Evolutionary conservation across 2,329 filamentous ascomycete genomes (phyloP), one percentile per base, ranked within the genome.

Genomic region (Aspergillus sp.): DNA sequence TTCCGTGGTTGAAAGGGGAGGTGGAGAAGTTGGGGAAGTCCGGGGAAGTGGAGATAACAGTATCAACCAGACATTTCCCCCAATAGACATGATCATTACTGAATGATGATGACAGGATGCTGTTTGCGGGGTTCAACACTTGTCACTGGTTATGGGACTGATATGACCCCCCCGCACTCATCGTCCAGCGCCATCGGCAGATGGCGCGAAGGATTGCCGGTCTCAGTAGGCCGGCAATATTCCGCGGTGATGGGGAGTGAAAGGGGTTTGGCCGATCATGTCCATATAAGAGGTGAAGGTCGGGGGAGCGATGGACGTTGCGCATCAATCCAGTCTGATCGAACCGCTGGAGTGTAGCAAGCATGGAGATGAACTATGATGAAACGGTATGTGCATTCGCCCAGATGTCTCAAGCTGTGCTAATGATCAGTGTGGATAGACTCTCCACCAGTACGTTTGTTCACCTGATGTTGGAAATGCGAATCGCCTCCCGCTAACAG

Each of bases 361-460:
- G 16, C 16, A 79, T 79, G 76, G 75, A 78, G 71, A 77, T 77
- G 72, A 77, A 77, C 57, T 73, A 76, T 56, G 71, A 76, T 69
- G 72, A 73, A 57, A 59, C 61, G 50, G 73, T 71, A 59, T 52
- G 69, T 63, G 7, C 11, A 23, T 38, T 10, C 5, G 14, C 14
- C 14, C 11, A 38, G 17, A 9, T 36, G 34, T 2, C 9, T 6
- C 17, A 3, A 21, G 40, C 47, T 17, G 4, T 34, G 9, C 36
- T 50, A 20, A 53, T 29, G 48, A 42, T 48, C 41, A 45, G 4
- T 10, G 16, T 45, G 13, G 16, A 19, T 52, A 68, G 60, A 56
- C 57, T 32, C 59, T 65, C 34, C 58, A 54, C 50, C 61, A 58
- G 63, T 67, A 55, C n/a, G n/a, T n/a, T n/a, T n/a, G n/a, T n/a